Percentiles rank a stretch among this genome's conserved stretches.
These are phyloP conservation scores for Kodamaea anthophila DNA, from an alignment of 1,139 yeast species.

Conservation along the genomic window DNA sequence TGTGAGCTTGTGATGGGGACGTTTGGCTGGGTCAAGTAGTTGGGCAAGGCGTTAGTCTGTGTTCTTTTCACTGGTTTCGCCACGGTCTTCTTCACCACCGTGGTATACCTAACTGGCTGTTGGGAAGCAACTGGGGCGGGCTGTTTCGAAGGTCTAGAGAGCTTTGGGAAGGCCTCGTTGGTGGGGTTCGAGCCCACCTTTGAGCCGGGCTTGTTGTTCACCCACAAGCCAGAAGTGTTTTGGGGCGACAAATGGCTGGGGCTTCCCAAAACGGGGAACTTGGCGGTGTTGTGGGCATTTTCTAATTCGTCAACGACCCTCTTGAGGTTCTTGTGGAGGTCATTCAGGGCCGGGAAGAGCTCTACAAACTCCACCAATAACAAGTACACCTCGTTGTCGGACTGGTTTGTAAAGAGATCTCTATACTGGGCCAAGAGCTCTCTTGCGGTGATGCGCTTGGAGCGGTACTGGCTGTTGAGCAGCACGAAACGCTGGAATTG, in stretches of 20 bases:
- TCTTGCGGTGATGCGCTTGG: constrained; percentile 41
- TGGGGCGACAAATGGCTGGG: constrained; percentile 1
- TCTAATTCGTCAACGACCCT: constrained; percentile 20
- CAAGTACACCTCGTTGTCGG: constrained; percentile 44
- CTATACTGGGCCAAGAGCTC: constrained; percentile 48
- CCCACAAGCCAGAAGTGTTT: constrained; percentile 24
- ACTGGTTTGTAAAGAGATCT: constrained; percentile 40
- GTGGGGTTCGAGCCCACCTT: constrained; percentile 1
- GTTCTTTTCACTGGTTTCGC: constrained; percentile 13
- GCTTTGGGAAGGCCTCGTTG: constrained; percentile 47
- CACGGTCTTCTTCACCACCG: constrained; percentile 26
- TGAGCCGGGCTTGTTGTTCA: constrained; percentile 11
- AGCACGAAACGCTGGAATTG: constrained; percentile 44
- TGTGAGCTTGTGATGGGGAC: constrained; percentile 2
- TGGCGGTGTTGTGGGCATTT: constrained; percentile 16
- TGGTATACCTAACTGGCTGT: constrained; percentile 37
- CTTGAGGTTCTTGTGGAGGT: constrained; percentile 22
- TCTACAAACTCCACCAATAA: constrained; percentile 54
- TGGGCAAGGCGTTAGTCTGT: constrained; percentile 16
- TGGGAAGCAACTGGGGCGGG: constrained; percentile 10
- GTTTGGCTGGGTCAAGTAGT: constrained; percentile 6
- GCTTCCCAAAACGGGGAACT: constrained; percentile 27
- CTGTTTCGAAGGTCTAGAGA: constrained; percentile 35
- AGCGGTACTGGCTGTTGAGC: constrained; percentile 44
- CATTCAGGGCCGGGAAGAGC: constrained; percentile 37